These are phyloP conservation scores for Dioscorea zingiberensis DNA, from an alignment of 106 monocot genomes.

Conservation along the genomic window DNA sequence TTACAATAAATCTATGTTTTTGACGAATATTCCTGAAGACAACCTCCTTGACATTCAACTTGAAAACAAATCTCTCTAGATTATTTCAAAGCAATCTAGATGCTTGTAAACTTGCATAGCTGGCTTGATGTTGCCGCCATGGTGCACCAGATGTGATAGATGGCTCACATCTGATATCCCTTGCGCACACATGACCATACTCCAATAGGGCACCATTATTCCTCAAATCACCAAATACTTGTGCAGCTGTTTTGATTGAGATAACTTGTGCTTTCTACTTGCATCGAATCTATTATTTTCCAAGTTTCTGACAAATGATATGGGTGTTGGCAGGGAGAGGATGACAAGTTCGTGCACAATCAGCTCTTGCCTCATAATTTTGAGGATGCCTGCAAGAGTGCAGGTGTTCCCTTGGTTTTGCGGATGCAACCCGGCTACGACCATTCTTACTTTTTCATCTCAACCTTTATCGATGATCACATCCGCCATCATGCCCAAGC, in stretches of 20 bases:
- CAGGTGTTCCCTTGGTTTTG: slow-evolving; percentile 40
- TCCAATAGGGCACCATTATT: no score
- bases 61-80: neutral
- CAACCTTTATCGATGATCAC: slow-evolving; percentile 87
- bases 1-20: neutral
- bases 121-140: no score
- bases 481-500: slow-evolving; percentile 67
- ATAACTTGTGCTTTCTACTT: no score
- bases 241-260: no score
- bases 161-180: no score
- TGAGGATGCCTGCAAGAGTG: slow-evolving; percentile 65
- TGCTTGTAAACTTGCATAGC: no score
- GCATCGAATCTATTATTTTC: no score
- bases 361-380: slow-evolving; percentile 75
- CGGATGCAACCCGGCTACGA: slow-evolving; percentile 89
- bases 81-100: neutral
- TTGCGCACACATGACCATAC: no score
- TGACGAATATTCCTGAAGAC: neutral
- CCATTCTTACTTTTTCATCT: slow-evolving; percentile 93
- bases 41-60: neutral
- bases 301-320: neutral
- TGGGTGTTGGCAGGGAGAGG: slow-evolving; percentile 43
- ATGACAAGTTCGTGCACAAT: slow-evolving; percentile 73
- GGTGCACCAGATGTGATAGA: no score
- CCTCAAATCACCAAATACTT: no score